Evolutionary conservation across 2,329 filamentous ascomycete species (phyloP).

Genomic region (Trichoderma citrinoviride): DNA sequence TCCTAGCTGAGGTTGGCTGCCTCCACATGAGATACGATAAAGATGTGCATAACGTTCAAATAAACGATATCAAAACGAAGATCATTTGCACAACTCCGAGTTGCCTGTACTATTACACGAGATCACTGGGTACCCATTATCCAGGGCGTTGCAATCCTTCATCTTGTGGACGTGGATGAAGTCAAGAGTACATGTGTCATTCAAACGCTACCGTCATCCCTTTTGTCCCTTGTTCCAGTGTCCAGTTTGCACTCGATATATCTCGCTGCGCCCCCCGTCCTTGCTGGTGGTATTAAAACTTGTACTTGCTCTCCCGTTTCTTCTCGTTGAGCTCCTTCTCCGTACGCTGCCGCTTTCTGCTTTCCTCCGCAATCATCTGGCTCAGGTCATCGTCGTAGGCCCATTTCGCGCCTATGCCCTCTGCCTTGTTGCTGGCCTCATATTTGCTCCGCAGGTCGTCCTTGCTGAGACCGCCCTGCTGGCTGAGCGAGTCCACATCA

Average conservation of each 20-base stretch:
- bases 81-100: no score
- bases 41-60: no score
- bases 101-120: not conserved
- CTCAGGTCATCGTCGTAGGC: conserved; percentile 82
- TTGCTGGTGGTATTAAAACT: conserved; percentile 29
- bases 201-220: conserved; percentile 1
- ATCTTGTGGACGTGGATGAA: no score
- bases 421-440: conserved; percentile 66
- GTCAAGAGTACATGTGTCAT: not conserved
- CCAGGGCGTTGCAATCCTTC: no score
- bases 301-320: conserved; percentile 56
- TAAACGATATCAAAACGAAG: no score
- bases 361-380: conserved; percentile 94
- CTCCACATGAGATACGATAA: no score
- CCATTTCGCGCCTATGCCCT: conserved; percentile 67
- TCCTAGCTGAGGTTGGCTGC: not conserved
- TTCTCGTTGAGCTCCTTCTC: conserved; percentile 75
- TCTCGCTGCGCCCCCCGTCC: not conserved
- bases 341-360: conserved; percentile 82
- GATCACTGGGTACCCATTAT: not conserved
- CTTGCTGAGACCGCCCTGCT: conserved; percentile 75
- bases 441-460: conserved; percentile 80
- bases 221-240: not conserved
- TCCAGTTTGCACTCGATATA: not conserved
- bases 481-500: conserved; percentile 75